Evolutionary conservation across 495 filamentous ascomycete genomes (phyloP).

Genomic region (Pseudoneurospora amorphoporcata): DNA sequence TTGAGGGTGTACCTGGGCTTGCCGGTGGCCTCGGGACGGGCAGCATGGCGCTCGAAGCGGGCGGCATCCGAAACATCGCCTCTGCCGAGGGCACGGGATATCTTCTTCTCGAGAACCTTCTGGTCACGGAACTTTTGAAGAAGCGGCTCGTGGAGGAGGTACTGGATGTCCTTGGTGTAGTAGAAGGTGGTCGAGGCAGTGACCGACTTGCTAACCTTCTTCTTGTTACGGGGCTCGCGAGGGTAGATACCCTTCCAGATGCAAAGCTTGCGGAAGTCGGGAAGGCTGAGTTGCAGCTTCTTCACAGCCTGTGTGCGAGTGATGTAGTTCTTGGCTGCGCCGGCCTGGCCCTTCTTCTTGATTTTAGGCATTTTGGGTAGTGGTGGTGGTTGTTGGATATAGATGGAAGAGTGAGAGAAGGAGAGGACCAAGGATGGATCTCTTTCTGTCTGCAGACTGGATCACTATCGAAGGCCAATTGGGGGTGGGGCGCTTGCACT

Average conservation of each 20-base stretch:
- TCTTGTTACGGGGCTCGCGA: slow-evolving; percentile 89
- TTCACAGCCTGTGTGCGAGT: slow-evolving; percentile 92
- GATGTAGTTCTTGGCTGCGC: slow-evolving; percentile 96
- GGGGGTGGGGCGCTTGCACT: not conserved
- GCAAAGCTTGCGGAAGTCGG: slow-evolving; percentile 93
- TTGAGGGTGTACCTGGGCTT: slow-evolving; percentile 81
- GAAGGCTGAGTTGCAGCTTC: slow-evolving; percentile 93
- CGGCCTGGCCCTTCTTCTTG: slow-evolving; percentile 92
- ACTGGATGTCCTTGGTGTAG: slow-evolving; percentile 98
- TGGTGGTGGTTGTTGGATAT: not conserved
- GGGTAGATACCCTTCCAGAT: slow-evolving; percentile 99
- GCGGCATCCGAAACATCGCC: slow-evolving; percentile 81
- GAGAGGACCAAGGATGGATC: slow-evolving; percentile 2
- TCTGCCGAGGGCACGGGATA: slow-evolving; percentile 77
- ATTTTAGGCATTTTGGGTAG: slow-evolving; percentile 61
- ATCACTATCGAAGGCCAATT: not conserved
- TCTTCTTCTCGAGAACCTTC: slow-evolving; percentile 93
- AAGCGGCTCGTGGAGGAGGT: slow-evolving; percentile 93
- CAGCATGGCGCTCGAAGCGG: slow-evolving; percentile 48
- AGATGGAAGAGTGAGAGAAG: slow-evolving; percentile 4
- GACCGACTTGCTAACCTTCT: slow-evolving; percentile 85
- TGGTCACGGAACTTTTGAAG: slow-evolving; percentile 93
- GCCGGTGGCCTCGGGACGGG: slow-evolving; percentile 71
- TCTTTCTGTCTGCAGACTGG: not conserved
- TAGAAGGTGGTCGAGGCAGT: slow-evolving; percentile 93